Evolutionary conservation across 148 eudicot genomes (phyloP).

Genomic region (Rheum nobile): DNA sequence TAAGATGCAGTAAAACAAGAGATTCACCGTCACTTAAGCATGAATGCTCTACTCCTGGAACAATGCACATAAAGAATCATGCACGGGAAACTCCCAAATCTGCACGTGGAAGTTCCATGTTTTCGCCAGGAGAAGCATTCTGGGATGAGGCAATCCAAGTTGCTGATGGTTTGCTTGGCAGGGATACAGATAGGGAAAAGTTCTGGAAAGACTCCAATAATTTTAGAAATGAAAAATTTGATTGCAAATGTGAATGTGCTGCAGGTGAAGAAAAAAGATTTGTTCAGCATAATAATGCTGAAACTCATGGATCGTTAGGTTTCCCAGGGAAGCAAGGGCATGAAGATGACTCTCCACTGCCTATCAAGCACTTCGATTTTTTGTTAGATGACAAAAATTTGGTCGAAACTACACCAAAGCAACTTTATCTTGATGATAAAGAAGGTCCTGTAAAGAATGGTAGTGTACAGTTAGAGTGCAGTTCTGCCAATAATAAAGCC

Average conservation of each 20-base stretch:
- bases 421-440: conserved; percentile 14
- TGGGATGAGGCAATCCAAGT: conserved; percentile 93
- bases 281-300: conserved; percentile 14
- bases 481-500: conserved; percentile 18
- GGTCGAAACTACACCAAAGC: conserved; percentile 16
- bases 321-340: conserved; percentile 21
- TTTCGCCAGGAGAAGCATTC: conserved; percentile 93
- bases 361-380: conserved; percentile 87
- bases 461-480: conserved; percentile 12
- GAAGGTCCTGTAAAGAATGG: conserved; percentile 13
- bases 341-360: conserved; percentile 68
- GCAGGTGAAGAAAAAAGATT: conserved; percentile 18
- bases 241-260: conserved; percentile 12
- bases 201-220: background rate
- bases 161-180: conserved; percentile 56
- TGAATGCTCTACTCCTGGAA: conserved; percentile 51
- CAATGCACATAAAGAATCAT: conserved; percentile 16
- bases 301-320: conserved; percentile 20
- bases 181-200: background rate
- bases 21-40: conserved; percentile 3
- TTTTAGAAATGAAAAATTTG: conserved; percentile 18
- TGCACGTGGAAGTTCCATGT: conserved; percentile 53
- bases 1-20: conserved; percentile 46
- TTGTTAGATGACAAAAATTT: conserved; percentile 40
- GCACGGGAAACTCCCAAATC: conserved; percentile 70